phyloP scores from a whole-genome alignment of 75 land plant species.

The Pinus albicaulis region DNA sequence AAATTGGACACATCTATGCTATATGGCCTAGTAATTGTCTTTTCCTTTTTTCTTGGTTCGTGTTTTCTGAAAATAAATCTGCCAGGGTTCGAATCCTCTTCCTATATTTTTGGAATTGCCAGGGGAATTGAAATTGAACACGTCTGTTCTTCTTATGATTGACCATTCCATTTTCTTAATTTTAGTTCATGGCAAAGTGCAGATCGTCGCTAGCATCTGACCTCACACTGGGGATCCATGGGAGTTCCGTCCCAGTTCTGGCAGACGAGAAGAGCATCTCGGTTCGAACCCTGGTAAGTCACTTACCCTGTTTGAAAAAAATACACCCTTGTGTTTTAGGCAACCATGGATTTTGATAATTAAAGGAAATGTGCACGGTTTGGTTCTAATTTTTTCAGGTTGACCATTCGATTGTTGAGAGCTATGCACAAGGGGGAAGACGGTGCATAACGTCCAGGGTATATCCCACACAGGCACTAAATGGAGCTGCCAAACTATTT shows the following conservation, averaged over 20 bases:
- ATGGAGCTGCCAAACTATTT: conserved; percentile 56
- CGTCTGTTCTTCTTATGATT: not conserved
- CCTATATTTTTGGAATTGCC: no score
- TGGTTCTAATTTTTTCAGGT: conserved; percentile 39
- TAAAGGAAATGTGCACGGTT: not conserved
- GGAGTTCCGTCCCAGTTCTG: conserved; percentile 61
- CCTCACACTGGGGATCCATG: conserved; percentile 47
- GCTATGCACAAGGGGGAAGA: conserved; percentile 85
- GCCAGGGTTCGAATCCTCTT: not conserved
- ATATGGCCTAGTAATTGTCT: not conserved
- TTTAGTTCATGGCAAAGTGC: not conserved
- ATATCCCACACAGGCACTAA: conserved; percentile 77
- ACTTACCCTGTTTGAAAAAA: no score
- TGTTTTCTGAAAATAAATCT: not conserved
- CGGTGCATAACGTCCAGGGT: conserved; percentile 70
- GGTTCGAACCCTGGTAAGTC: conserved; percentile 68
- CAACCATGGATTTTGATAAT: not conserved
- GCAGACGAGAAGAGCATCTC: conserved; percentile 51
- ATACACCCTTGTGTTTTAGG: no score
- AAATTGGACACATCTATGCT: no score
- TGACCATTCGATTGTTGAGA: conserved; percentile 93
- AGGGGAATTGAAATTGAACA: no score
- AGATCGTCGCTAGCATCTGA: conserved; percentile 70
- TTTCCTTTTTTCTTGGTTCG: not conserved
- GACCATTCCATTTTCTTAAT: not conserved